Evolutionary conservation across 2,329 filamentous ascomycete genomes (phyloP).

Genomic region (Claviceps digitariae): DNA sequence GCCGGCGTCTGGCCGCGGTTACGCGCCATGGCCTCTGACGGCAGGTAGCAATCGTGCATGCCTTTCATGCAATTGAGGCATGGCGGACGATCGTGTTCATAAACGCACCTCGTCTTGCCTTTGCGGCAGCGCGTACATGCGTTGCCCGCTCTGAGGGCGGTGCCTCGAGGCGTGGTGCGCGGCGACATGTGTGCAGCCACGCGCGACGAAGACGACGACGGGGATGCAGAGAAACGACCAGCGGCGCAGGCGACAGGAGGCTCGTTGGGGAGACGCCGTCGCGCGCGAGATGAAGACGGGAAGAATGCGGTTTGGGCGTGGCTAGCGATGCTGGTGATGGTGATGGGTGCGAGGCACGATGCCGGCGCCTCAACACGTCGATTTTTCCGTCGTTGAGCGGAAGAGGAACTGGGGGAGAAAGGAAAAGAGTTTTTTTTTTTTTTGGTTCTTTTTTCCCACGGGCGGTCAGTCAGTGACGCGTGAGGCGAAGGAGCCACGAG

Average conservation of each 20-base stretch:
- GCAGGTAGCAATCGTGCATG: conserved; percentile 50
- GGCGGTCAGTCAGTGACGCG: conserved; percentile 4
- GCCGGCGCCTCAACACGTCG: conserved; percentile 3
- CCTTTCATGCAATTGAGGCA: conserved; percentile 52
- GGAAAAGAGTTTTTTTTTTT: neutral
- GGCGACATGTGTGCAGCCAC: conserved; percentile 26
- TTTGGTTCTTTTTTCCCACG: neutral
- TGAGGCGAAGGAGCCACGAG: neutral
- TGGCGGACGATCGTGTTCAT: conserved; percentile 47
- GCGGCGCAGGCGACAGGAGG: neutral
- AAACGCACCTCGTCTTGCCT: conserved; percentile 51
- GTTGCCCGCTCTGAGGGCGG: conserved; percentile 45
- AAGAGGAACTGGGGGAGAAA: neutral
- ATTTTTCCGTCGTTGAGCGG: conserved; percentile 2
- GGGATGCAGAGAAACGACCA: neutral
- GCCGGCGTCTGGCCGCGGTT: conserved; percentile 46
- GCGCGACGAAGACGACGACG: neutral
- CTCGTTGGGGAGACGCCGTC: neutral
- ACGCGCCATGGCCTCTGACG: conserved; percentile 46
- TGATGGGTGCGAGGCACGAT: conserved; percentile 2
- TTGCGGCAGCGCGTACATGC: conserved; percentile 51
- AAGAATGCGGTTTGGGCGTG: neutral
- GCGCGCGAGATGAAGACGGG: conserved; percentile 1
- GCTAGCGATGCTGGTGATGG: neutral
- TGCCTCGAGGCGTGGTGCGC: conserved; percentile 37